Evolutionary conservation across 1,139 yeast genomes (phyloP).

Genomic region (Saccharomycopsis hybrid): DNA sequence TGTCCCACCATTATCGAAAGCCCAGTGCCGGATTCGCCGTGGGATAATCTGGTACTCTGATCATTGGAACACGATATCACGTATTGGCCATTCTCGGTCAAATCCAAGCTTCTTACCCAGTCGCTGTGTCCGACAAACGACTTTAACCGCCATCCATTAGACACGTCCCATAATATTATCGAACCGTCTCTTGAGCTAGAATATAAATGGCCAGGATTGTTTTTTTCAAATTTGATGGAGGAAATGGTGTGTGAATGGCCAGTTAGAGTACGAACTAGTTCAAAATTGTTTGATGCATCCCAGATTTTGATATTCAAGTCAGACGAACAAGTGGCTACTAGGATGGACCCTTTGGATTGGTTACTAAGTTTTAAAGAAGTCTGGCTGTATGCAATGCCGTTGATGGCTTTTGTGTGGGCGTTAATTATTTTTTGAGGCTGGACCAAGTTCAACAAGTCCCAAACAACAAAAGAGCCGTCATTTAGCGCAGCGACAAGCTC

Average conservation of each 20-base stretch:
- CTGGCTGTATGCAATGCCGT: slow-evolving; percentile 51
- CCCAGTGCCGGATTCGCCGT: slow-evolving; percentile 62
- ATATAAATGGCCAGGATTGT: slow-evolving; percentile 40
- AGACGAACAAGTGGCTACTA: slow-evolving; percentile 64
- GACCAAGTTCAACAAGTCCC: slow-evolving; percentile 63
- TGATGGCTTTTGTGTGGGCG: slow-evolving; percentile 75
- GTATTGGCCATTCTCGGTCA: slow-evolving; percentile 32
- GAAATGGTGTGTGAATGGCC: slow-evolving; percentile 95
- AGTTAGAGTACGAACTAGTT: slow-evolving; percentile 55
- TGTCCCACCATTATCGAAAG: slow-evolving; percentile 68
- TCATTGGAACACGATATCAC: slow-evolving; percentile 78
- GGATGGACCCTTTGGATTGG: slow-evolving; percentile 17
- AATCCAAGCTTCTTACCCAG: slow-evolving; percentile 74
- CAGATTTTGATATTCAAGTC: slow-evolving; percentile 71
- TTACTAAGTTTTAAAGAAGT: slow-evolving; percentile 25
- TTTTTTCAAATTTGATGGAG: slow-evolving; percentile 44
- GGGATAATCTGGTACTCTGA: slow-evolving; percentile 63
- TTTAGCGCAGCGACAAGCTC: slow-evolving; percentile 60
- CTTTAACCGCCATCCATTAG: slow-evolving; percentile 59
- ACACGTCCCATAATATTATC: slow-evolving; percentile 71
- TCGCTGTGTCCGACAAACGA: slow-evolving; percentile 77
- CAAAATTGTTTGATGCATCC: slow-evolving; percentile 48
- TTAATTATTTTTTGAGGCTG: slow-evolving; percentile 63
- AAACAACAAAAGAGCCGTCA: slow-evolving; percentile 67
- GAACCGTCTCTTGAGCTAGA: slow-evolving; percentile 76